Evolutionary conservation across 345 rosid species (phyloP), one percentile per base, ranked within the genome.

Genomic region (Microthlaspi erraticum): DNA sequence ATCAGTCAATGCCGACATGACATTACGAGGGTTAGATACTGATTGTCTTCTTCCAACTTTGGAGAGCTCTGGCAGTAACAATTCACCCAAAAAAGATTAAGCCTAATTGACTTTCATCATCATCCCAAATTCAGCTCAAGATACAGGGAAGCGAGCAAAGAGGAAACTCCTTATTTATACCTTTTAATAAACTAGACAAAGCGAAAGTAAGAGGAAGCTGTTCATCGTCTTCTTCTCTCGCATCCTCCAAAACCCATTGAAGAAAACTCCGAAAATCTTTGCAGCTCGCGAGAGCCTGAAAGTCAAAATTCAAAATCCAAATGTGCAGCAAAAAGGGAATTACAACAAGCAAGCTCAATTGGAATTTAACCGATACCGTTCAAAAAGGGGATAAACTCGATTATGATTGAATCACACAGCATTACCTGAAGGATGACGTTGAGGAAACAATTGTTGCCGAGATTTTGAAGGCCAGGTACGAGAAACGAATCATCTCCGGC

Each of bases 341-440:
- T 29, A 55, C 10, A 46, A 26, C n/a, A n/a, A n/a, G 9, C 33
- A 26, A 62, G 34, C 8, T 31, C 62, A 41, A n/a, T n/a, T n/a
- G n/a, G n/a, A n/a, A n/a, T n/a, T n/a, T n/a, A n/a, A n/a, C n/a
- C n/a, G n/a, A n/a, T n/a, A n/a, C n/a, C n/a, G n/a, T n/a, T n/a
- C n/a, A n/a, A n/a, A n/a, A n/a, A n/a, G n/a, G n/a, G n/a, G n/a
- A n/a, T n/a, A n/a, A n/a, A n/a, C n/a, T n/a, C n/a, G n/a, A n/a
- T n/a, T n/a, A n/a, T n/a, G n/a, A n/a, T n/a, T n/a, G n/a, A n/a
- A n/a, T n/a, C n/a, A n/a, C n/a, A n/a, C n/a, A 43, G 48, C 46
- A 17, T 46, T 62, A 93, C 98, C 96, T 91, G 98, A 46, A 93
- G 77, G 29, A 91, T 80, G 17, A 85, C 97, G 71, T 91, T 93